These are phyloP conservation scores for Aciculosporium take DNA, from an alignment of 2,329 filamentous ascomycete genomes.

Conservation along the genomic window DNA sequence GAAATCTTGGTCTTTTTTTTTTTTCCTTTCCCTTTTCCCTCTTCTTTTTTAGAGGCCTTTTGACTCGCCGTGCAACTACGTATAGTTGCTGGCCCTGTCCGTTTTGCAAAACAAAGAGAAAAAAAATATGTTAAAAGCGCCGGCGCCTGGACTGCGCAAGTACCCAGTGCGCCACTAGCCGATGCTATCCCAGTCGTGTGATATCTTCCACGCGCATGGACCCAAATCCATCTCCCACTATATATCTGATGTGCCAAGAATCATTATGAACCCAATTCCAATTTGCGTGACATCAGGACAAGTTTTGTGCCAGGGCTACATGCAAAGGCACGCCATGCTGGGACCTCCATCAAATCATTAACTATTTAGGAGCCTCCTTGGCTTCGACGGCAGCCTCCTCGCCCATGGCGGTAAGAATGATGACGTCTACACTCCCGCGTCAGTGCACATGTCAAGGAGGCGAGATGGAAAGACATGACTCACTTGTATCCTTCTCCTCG, in stretches of 20 bases:
- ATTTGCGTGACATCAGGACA: constrained; percentile 12
- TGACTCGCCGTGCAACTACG: constrained; percentile 17
- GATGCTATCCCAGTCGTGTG: constrained; percentile 32
- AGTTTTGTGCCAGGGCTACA: constrained; percentile 13
- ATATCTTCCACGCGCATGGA: constrained; percentile 25
- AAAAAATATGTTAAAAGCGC: constrained; percentile 17
- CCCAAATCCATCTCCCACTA: constrained; percentile 24
- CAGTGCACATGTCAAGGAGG: neutral
- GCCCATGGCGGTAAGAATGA: constrained; percentile 89
- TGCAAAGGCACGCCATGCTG: constrained; percentile 13
- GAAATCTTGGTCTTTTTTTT: constrained; percentile 25
- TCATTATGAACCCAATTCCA: constrained; percentile 16
- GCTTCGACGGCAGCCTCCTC: constrained; percentile 85
- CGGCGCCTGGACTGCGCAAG: constrained; percentile 11
- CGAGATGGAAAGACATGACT: constrained; percentile 27
- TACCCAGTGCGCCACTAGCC: constrained; percentile 23
- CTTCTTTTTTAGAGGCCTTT: constrained; percentile 14
- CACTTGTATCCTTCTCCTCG: constrained; percentile 90
- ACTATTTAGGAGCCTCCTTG: constrained; percentile 65
- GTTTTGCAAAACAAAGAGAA: constrained; percentile 24
- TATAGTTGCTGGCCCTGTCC: constrained; percentile 17
- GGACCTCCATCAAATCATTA: constrained; percentile 10
- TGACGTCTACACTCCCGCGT: constrained; percentile 50
- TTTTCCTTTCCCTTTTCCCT: constrained; percentile 21
- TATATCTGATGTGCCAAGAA: constrained; percentile 21